Conservation (phyloP, 2,329 filamentous ascomycete genomes). For the Aureobasidium sp. region DNA sequence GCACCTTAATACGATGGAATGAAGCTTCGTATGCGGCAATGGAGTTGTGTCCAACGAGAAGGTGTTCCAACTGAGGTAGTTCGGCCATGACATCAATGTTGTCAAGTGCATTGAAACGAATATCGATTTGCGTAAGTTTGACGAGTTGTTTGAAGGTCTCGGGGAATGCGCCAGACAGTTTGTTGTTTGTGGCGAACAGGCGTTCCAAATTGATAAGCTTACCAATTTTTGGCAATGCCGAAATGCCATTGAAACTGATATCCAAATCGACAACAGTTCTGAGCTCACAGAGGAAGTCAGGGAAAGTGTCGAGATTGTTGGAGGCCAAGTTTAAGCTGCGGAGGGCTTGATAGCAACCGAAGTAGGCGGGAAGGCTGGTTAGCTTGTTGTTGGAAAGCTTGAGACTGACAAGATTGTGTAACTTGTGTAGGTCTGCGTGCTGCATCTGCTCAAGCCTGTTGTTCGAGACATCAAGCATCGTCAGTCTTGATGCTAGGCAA, state of each 20-base stretch:
- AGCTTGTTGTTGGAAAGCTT: constrained; percentile 92
- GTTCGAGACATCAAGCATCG: constrained; percentile 89
- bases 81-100: constrained; percentile 82
- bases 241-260: constrained; percentile 92
- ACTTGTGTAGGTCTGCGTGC: constrained; percentile 68
- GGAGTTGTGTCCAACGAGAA: constrained; percentile 86
- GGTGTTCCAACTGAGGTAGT: constrained; percentile 77
- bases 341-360: constrained; percentile 70
- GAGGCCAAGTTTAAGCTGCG: constrained; percentile 87
- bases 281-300: constrained; percentile 74
- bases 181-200: constrained; percentile 93
- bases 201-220: constrained; percentile 73
- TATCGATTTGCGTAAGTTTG: constrained; percentile 82
- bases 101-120: constrained; percentile 84
- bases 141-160: constrained; percentile 60
- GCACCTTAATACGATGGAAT: constrained; percentile 75
- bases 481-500: constrained; percentile 70
- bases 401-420: constrained; percentile 74
- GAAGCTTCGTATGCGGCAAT: constrained; percentile 83
- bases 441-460: constrained; percentile 85
- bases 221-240: constrained; percentile 70
- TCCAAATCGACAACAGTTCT: constrained; percentile 84
- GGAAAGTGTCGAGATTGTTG: constrained; percentile 81
- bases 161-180: constrained; percentile 68
- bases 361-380: constrained; percentile 69